A percentile compares a stretch with the other conserved stretches of the same genome.
These are phyloP conservation scores for Penicillium sp. DNA, from an alignment of 2,329 filamentous ascomycete species.

Conservation along the genomic window DNA sequence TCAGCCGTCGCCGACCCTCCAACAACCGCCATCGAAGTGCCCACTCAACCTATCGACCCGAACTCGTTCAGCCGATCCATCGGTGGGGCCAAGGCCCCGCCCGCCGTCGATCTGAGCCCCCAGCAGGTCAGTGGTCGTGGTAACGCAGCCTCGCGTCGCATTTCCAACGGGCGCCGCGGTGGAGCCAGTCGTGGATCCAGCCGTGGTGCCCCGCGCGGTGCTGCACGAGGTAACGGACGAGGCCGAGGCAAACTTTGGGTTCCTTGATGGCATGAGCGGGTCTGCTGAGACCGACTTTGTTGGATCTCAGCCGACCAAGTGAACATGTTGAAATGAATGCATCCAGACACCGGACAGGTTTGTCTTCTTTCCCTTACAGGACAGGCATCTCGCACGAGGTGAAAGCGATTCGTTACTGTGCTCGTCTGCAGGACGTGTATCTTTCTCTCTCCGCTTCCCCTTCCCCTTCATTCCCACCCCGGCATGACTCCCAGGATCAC, in stretches of 20 bases:
- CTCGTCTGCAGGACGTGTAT: conserved; percentile 11
- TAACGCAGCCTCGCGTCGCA: conserved; percentile 35
- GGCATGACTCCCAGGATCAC: conserved; percentile 16
- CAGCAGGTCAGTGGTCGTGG: conserved; percentile 37
- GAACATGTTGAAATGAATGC: conserved; percentile 18
- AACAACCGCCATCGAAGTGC: conserved; percentile 42
- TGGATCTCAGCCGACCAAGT: conserved; percentile 13
- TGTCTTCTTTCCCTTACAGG: conserved; percentile 21
- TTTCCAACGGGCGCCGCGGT: conserved; percentile 33
- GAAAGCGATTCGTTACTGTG: conserved; percentile 10
- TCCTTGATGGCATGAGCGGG: conserved; percentile 37
- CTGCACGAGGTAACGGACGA: conserved; percentile 36
- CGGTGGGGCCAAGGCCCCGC: conserved; percentile 29
- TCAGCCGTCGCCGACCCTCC: conserved; percentile 22
- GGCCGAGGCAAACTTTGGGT: conserved; percentile 47
- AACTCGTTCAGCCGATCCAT: conserved; percentile 49
- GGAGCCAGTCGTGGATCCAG: conserved; percentile 16
- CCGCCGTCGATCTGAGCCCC: conserved; percentile 31
- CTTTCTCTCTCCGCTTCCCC: conserved; percentile 6
- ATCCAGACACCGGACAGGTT: conserved; percentile 17
- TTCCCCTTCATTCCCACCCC: conserved; percentile 1
- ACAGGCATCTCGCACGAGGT: conserved; percentile 10
- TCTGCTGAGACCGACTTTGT: conserved; percentile 12
- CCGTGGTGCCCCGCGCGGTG: conserved; percentile 26
- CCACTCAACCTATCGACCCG: conserved; percentile 49